Evolutionary conservation across 2,329 filamentous ascomycete species (phyloP), one percentile per base, ranked within the genome.

Genomic region (Cryphonectria radicalis): DNA sequence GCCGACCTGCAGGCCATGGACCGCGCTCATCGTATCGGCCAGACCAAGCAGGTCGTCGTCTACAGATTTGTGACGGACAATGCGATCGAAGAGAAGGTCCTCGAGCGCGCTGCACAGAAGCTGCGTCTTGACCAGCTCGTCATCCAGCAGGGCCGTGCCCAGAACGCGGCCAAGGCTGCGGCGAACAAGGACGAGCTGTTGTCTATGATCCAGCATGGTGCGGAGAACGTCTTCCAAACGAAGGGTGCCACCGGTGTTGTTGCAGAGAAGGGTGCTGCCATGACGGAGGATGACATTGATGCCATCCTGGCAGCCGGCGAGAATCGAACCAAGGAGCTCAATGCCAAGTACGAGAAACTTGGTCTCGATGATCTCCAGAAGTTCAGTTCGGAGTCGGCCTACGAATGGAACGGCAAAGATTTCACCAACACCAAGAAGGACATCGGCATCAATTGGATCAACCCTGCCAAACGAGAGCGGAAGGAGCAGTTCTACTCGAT

Each of bases 1-100:
- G 96, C 96, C 25, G 96, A 99, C 89, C 84, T 99, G 72, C 96
- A 99, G 81, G 96, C 96, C 70, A 99, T 99, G 96, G 96, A 99
- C 78, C 93, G 96, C 79, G 96, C 96, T 67, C 96, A 99, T 84
- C 94, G 96, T 83, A 99, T 99, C 76, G 96, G 96, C 55, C 96
- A 99, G 83, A 99, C 94, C 6, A 99, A 99, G 83, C 96, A 99
- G 80, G 96, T 99, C 14, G 89, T 95, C 60, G 96, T 99, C 4
- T 99, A 97, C 84, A 90, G 96, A 72, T 98, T 99, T 77, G 93
- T 99, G 35, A 99, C 97, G 0, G 96, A 99, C 79, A 97, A 97
- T 78, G 96, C 96, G 0, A 98, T 99, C 72, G 96, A 99, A 79
- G 96, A 99, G 82, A 98, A 99, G 83, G 96, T 99, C 13, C 84